phyloP scores from a whole-genome alignment of 306 rosid genomes.

The Lathyrus sativus region DNA sequence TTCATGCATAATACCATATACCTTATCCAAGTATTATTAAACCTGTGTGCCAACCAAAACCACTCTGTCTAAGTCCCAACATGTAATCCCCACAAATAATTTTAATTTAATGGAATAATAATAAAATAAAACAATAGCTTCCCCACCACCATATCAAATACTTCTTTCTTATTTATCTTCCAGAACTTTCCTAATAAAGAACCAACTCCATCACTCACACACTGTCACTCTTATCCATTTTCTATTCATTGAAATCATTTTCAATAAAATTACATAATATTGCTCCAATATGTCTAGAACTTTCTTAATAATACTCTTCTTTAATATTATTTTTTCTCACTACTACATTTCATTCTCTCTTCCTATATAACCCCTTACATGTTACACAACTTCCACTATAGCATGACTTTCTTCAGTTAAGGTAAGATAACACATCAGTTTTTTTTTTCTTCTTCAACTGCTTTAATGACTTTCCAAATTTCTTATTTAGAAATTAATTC shows the following conservation, averaged over 20 bases:
- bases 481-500: background rate
- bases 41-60: too few relatives aligned
- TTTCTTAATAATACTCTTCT: conserved; percentile 24
- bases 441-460: conserved; percentile 32
- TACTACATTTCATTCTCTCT: background rate
- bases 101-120: background rate
- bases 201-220: too few relatives aligned
- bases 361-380: conserved; percentile 32
- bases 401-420: conserved; percentile 6
- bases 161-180: too few relatives aligned
- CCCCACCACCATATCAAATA: too few relatives aligned
- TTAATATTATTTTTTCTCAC: too few relatives aligned
- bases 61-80: too few relatives aligned
- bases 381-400: background rate
- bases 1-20: too few relatives aligned
- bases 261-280: conserved; percentile 17
- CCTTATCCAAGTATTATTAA: too few relatives aligned
- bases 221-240: conserved; percentile 30
- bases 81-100: too few relatives aligned
- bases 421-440: background rate
- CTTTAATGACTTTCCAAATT: conserved; percentile 46
- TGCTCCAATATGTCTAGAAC: conserved; percentile 51
- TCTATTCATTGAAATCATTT: conserved; percentile 34
- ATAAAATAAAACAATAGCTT: background rate
- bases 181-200: too few relatives aligned